phyloP scores from a whole-genome alignment of 2,329 filamentous ascomycete genomes.

The Xylaria sp. region DNA sequence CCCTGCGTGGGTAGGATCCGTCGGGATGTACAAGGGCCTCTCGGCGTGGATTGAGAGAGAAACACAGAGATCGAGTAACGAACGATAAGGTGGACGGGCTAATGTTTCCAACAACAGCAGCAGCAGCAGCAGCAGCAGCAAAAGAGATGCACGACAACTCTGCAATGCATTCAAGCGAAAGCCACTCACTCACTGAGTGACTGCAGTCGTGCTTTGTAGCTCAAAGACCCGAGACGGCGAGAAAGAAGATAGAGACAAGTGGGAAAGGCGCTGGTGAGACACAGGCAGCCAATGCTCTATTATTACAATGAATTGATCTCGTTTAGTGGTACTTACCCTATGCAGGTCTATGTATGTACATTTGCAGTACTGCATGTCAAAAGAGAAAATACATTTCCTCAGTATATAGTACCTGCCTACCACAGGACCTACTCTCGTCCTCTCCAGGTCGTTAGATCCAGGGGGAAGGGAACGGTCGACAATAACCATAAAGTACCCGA shows the following conservation, averaged over 20 bases:
- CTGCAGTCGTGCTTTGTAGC: constrained; percentile 8
- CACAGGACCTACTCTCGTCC: background rate
- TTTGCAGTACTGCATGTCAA: too few species aligned
- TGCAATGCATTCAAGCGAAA: constrained; percentile 21
- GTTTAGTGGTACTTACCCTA: background rate
- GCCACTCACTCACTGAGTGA: constrained; percentile 11
- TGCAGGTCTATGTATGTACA: background rate
- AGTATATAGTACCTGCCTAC: background rate
- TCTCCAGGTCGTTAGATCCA: background rate
- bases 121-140: constrained; percentile 13
- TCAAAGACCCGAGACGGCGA: constrained; percentile 25
- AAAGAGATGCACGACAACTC: constrained; percentile 21
- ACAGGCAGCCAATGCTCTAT: constrained; percentile 1
- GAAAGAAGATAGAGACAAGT: constrained; percentile 6
- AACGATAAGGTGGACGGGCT: constrained; percentile 15
- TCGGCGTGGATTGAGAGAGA: constrained; percentile 23
- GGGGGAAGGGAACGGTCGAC: background rate
- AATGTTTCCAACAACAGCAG: constrained; percentile 19
- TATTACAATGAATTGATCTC: constrained; percentile 28
- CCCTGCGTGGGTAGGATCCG: constrained; percentile 35
- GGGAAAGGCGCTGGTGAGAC: background rate
- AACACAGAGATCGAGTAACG: background rate
- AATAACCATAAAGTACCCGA: constrained; percentile 7
- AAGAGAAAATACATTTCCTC: background rate
- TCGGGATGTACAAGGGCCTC: constrained; percentile 22